phyloP scores from a whole-genome alignment of 208 protist genomes.

The Wallacemonas sp. region DNA sequence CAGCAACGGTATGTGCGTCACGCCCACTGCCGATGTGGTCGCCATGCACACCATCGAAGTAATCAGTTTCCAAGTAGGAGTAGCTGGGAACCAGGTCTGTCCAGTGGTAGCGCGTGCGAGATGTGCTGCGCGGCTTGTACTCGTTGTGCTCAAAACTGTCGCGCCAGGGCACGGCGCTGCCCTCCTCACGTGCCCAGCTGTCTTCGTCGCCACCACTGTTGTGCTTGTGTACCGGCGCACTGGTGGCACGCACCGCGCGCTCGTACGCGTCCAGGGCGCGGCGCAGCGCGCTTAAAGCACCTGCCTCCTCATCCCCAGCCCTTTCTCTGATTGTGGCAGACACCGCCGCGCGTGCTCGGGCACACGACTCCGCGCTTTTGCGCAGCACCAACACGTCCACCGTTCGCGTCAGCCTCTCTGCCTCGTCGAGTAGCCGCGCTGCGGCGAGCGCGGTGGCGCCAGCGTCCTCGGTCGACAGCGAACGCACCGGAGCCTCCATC shows the following conservation, averaged over 20 bases:
- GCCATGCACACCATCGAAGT: constrained; percentile 27
- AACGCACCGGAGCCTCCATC: no score
- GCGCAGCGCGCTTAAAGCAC: neutral
- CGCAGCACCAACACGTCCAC: constrained; percentile 63
- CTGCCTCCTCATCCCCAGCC: neutral
- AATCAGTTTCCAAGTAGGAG: constrained; percentile 72
- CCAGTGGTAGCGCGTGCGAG: constrained; percentile 64
- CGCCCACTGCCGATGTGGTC: no score
- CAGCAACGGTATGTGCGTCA: no score
- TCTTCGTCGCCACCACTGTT: neutral
- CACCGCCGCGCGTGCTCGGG: constrained; percentile 1
- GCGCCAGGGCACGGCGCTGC: constrained; percentile 35
- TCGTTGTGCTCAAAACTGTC: constrained; percentile 84
- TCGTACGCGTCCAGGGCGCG: neutral
- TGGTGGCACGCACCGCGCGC: neutral
- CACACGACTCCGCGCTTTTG: constrained; percentile 25
- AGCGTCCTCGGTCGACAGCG: no score
- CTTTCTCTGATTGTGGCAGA: neutral
- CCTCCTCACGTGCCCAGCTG: neutral
- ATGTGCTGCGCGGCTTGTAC: constrained; percentile 56
- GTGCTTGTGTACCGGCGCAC: neutral
- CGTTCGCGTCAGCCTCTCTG: neutral
- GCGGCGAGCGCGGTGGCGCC: neutral
- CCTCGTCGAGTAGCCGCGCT: neutral
- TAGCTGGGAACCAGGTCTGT: constrained; percentile 68